Base-by-base conservation (phyloP, 495 filamentous ascomycete species). In the Lophium mytilinum region DNA sequence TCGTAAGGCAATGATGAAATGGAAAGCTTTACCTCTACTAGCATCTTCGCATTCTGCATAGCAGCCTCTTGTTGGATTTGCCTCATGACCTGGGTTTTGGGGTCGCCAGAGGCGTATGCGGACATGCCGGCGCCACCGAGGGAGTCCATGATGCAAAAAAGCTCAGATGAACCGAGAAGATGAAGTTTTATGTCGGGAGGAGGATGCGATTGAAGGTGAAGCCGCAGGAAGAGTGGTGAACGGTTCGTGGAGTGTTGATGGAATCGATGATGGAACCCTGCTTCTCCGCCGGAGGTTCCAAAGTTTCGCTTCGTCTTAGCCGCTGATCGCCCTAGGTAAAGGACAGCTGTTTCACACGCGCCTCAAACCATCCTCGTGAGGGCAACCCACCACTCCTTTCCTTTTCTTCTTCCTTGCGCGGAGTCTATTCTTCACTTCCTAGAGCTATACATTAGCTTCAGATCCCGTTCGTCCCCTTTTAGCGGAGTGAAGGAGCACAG, bases 41-140 rank as follows among this genome's bases (percentile, higher is more conserved):
- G 74, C 53, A 76, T 73, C 61, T 80, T 79, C 53, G 87, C 87
- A 66, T 95, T 96, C 63, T 72, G 74, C 65, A 90, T 76, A 64
- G 85, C 87, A 56, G 83, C 75, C 73, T 90, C 85, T 68, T 84
- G 77, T 61, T 84, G 82, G 54, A 94, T 72, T 72, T 92, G 83
- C 66, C 81, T 75, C 71, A 93, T 83, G 57, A 95, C 70, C 54
- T 80, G 71, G 62, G 78, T 70, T 75, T 95, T 93, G 59, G 76
- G 72, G 68, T 85, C 82, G 60, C 71, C 12, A 15, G 39, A 51
- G 54, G 51, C 12, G 50, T 40, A 65, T 43, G 61, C 62, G 42
- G 53, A 56, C 48, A 65, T 50, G 58, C 51, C 57, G 21, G 48
- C 24, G 41, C 42, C 58, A 47, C 61, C 59, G 37, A 64, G 39